Base-by-base conservation (phyloP, 1,284 basidiomycete genomes). In the Pyrrhoderma lamaoense region DNA sequence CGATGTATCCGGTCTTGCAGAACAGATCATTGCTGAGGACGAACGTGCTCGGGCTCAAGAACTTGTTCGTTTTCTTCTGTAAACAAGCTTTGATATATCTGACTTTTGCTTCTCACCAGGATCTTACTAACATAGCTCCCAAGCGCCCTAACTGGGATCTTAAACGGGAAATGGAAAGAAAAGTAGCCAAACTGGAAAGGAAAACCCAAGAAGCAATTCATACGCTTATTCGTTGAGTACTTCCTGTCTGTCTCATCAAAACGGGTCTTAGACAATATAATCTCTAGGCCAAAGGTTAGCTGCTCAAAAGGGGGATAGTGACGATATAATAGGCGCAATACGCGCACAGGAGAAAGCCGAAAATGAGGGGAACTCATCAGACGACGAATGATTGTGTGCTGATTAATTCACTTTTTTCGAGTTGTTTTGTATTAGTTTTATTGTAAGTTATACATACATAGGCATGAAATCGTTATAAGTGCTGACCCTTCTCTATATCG, bases 111-210 rank as follows among this genome's bases (percentile, higher is more conserved):
- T 23, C 23, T 43, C 25, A 51, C 45, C 64, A 96, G 92, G 93
- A 98, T 63, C 75, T 98, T 22, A 89, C 93, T 65, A 98, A 96
- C 64, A 97, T 99, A 58, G 94, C 94, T 22, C 95, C 95, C 1
- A 95, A 94, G 74, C 78, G 92, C 45, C 82, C 89, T 8, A 98
- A 98, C 66, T 98, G 95, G 94, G 95, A 98, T 67, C 72, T 99
- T 58, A 97, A 95, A 67, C 82, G 94, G 44, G 93, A 97, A 63
- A 83, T 94, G 69, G 89, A 92, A 52, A 91, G 88, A 69, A 89
- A 94, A 62, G 74, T 95, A 48, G 76, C 80, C 9, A 94, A 85
- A 64, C 72, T 98, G n/a, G 91, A 96, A 63, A 74, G 89, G 56
- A 82, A 82, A 66, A 96, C 93, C 1, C 89, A 95, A 59, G 89